These are phyloP conservation scores for Quercus engelmannii DNA, from an alignment of 306 rosid genomes.

Conservation along the genomic window DNA sequence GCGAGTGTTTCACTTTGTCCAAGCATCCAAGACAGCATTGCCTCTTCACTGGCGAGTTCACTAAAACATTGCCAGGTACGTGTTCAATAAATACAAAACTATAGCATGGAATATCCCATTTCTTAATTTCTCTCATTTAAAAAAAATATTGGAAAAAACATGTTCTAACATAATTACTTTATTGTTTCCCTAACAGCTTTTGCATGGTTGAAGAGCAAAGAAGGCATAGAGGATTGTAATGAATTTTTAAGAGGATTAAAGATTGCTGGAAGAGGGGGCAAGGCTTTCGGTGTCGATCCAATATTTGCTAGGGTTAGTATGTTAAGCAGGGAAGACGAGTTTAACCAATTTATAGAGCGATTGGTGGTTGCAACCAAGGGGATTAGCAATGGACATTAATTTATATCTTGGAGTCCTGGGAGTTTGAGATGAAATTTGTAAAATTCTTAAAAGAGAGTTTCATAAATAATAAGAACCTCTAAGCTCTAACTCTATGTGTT, in stretches of 20 bases:
- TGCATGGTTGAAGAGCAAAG: constrained; percentile 69
- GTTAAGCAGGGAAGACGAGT: constrained; percentile 41
- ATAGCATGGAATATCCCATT: no score
- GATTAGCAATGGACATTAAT: constrained; percentile 10
- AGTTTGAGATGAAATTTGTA: neutral
- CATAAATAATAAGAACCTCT: no score
- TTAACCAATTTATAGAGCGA: constrained; percentile 43
- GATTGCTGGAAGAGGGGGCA: constrained; percentile 50
- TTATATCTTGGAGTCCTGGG: neutral
- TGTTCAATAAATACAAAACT: neutral
- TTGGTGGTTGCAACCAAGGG: constrained; percentile 25
- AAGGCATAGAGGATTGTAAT: constrained; percentile 42
- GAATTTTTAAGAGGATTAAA: constrained; percentile 38
- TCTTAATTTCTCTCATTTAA: no score
- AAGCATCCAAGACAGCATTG: constrained; percentile 40
- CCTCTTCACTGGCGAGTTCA: constrained; percentile 38
- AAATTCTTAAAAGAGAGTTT: neutral
- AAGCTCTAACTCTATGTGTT: no score
- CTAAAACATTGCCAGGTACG: constrained; percentile 56
- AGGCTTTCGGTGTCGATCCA: constrained; percentile 49
- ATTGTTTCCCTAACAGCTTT: constrained; percentile 36
- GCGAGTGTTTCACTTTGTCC: constrained; percentile 35
- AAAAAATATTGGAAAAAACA: no score
- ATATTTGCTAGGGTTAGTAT: constrained; percentile 54
- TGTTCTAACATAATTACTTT: neutral